Percentiles rank a stretch among this genome's conserved stretches.
These are phyloP conservation scores for Nitzschia sp. DNA, from an alignment of 108 stramenopile species.

Conservation along the genomic window DNA sequence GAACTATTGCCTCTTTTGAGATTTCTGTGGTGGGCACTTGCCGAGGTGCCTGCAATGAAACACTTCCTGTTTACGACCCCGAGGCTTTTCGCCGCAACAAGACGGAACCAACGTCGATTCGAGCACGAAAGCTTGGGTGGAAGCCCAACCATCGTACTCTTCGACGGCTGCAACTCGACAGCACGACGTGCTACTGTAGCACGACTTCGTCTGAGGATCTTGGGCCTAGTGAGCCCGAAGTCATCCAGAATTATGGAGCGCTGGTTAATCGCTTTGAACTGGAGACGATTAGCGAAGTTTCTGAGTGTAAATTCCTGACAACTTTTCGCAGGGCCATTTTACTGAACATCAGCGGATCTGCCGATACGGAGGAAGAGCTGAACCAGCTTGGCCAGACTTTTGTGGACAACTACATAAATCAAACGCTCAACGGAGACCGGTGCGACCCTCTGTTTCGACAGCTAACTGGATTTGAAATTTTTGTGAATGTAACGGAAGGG, in stretches of 20 bases:
- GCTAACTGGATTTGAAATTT: not conserved
- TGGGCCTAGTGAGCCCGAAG: not conserved
- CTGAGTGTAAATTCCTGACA: not conserved
- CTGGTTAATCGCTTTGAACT: not conserved
- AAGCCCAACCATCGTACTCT: not conserved
- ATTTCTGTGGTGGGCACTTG: not conserved
- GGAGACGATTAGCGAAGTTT: not conserved
- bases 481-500: not conserved
- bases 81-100: not conserved
- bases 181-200: slow-evolving; percentile 1
- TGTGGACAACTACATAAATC: not conserved
- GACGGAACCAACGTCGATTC: not conserved
- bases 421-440: not conserved
- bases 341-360: not conserved
- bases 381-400: slow-evolving; percentile 2
- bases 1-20: not conserved
- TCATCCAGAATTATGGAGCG: not conserved
- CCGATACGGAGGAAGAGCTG: not conserved
- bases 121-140: not conserved
- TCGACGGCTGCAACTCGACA: no score
- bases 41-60: not conserved
- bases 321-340: not conserved
- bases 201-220: not conserved
- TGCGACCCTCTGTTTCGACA: not conserved
- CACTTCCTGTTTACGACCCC: not conserved